These are phyloP conservation scores for Pichia sp. DNA, from an alignment of 1,139 yeast genomes.

Conservation along the genomic window DNA sequence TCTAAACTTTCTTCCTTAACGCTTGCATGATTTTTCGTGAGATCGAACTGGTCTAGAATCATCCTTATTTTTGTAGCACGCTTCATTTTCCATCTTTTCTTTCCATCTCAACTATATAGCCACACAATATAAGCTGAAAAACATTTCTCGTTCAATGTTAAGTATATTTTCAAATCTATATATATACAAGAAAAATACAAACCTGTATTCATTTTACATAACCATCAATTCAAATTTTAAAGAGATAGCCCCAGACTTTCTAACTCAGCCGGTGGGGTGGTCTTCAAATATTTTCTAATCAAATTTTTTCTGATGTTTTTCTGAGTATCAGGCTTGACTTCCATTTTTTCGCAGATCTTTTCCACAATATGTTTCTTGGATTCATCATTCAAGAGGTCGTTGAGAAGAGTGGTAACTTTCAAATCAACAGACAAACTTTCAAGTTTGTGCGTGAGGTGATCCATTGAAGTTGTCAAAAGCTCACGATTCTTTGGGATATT, in stretches of 20 bases:
- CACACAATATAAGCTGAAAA: neutral
- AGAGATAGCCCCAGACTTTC: conserved; percentile 25
- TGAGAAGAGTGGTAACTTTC: conserved; percentile 19
- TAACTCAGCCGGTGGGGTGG: conserved; percentile 27
- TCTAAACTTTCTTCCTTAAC: neutral
- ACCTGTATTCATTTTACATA: neutral
- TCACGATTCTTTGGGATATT: conserved; percentile 21
- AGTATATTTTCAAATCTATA: neutral
- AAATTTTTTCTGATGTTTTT: conserved; percentile 50
- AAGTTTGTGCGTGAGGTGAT: conserved; percentile 24
- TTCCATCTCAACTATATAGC: neutral
- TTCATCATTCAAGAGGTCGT: conserved; percentile 22
- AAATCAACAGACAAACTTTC: conserved; percentile 23
- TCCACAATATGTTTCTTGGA: conserved; percentile 16
- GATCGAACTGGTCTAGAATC: neutral
- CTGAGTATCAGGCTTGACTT: conserved; percentile 33
- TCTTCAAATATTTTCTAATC: conserved; percentile 45
- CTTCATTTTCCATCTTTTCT: neutral
- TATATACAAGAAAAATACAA: conserved; percentile 10
- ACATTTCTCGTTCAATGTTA: neutral
- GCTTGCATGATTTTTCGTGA: neutral
- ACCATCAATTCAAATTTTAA: conserved; percentile 6
- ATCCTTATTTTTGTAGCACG: neutral
- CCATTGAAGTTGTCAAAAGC: conserved; percentile 26
- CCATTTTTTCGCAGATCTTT: conserved; percentile 20